These are phyloP conservation scores for Penicillium canariense DNA, from an alignment of 495 filamentous ascomycete species.

Conservation along the genomic window DNA sequence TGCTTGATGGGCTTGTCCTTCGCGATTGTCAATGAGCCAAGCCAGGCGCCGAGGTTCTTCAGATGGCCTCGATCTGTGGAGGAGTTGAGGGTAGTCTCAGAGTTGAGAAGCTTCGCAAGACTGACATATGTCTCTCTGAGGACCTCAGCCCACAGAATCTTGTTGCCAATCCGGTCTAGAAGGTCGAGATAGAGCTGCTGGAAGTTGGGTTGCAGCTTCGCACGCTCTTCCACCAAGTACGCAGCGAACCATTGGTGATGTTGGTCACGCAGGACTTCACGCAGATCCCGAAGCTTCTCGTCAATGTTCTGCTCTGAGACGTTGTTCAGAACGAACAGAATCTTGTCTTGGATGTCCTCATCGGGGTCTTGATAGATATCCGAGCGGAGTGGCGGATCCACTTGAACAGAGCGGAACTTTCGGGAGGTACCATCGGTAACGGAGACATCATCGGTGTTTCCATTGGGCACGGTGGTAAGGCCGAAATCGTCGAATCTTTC, in stretches of 20 bases:
- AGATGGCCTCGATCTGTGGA: conserved; percentile 79
- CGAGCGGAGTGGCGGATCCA: conserved; percentile 60
- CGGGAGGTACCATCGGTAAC: conserved; percentile 50
- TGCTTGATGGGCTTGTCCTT: conserved; percentile 95
- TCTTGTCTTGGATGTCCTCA: conserved; percentile 83
- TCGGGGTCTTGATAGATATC: conserved; percentile 74
- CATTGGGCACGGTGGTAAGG: conserved; percentile 57
- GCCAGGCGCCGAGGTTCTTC: conserved; percentile 89
- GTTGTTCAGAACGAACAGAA: conserved; percentile 95
- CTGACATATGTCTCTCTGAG: conserved; percentile 90
- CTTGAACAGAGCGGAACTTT: conserved; percentile 70
- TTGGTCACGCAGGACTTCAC: conserved; percentile 69
- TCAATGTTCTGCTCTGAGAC: conserved; percentile 85
- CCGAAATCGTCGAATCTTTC: conserved; percentile 39
- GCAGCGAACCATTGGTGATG: conserved; percentile 95
- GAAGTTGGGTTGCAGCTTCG: conserved; percentile 94
- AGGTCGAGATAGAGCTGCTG: conserved; percentile 90
- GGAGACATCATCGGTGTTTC: conserved; percentile 58
- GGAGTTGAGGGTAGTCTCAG: conserved; percentile 76
- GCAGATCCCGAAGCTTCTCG: conserved; percentile 74
- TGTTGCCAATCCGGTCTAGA: conserved; percentile 76
- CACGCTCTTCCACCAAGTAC: conserved; percentile 93
- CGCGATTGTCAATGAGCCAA: conserved; percentile 89
- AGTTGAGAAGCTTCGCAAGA: conserved; percentile 80
- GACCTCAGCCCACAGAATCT: conserved; percentile 78